Evolutionary conservation across 1,284 basidiomycete species (phyloP), one percentile per base, ranked within the genome.

Genomic region (Austroboletus olivaceoglutinosus): DNA sequence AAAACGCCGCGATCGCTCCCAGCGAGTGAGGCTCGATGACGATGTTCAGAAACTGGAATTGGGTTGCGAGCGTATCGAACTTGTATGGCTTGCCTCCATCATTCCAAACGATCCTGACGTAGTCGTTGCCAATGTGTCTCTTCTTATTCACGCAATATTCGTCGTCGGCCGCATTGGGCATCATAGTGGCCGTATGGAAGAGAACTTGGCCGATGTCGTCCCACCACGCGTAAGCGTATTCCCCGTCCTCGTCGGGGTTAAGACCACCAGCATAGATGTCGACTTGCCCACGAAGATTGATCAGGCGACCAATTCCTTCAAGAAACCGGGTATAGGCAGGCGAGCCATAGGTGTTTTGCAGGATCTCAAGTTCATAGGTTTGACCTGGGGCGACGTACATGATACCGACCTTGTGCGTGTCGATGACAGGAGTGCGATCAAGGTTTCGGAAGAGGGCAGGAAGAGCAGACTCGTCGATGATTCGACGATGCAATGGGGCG

Each of bases 171-270:
- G 75, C 70, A 46, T 84, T 89, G 3, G 97, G 97, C 97, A 99
- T 99, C 73, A 99, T 85, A 2, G 97, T 99, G 3, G 96, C 91
- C 1, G 93, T 89, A 70, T 99, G 97, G 70, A 93, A 99, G 47
- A 98, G 80, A 52, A 98, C 85, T 67, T 99, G 97, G 16, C 89
- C 87, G 40, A 98, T 95, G 63, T 98, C 94, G 70, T 99, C 94
- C 88, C 93, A 95, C 95, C 96, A 99, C 0, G 95, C 94, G 64
- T 99, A 99, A 0, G 93, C 91, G 63, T 93, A 96, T 69, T 98
- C 93, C 21, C 89, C 85, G 67, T 98, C 94, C 60, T 89, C 85
- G 57, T 90, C 85, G 6, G 89, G 83, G 67, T 96, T 89, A 29
- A 99, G 77, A 2, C 94, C 94, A 25, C 95, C 96, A 1, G 89